Conservation (phyloP, 192 early-diverging fungal genomes). For the Piromyces sp. region DNA sequence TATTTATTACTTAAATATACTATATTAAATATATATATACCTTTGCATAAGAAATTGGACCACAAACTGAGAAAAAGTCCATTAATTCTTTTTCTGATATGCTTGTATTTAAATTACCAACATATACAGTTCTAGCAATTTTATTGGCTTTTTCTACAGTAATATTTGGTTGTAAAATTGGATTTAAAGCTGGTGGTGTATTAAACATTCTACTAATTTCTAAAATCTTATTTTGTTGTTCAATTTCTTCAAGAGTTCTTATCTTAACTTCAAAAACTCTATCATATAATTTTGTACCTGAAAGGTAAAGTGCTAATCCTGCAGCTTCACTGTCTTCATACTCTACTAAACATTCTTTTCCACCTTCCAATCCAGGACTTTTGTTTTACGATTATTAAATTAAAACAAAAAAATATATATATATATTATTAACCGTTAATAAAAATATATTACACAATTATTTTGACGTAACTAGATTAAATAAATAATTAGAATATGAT, state of each 20-base stretch:
- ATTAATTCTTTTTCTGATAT: conserved; percentile 43
- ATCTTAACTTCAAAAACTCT: conserved; percentile 22
- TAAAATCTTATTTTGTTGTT: conserved; percentile 1
- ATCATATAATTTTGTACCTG: conserved; percentile 49
- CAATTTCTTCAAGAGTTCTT: conserved; percentile 29
- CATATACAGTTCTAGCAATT: conserved; percentile 58
- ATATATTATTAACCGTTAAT: too few species aligned
- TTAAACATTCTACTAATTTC: conserved; percentile 1
- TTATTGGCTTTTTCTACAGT: conserved; percentile 47
- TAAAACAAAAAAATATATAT: not conserved
- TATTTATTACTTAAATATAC: too few species aligned
- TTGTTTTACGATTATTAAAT: not conserved
- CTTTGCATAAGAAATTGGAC: conserved; percentile 44
- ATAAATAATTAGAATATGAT: too few species aligned
- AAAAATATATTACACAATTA: too few species aligned
- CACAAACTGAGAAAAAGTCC: conserved; percentile 37
- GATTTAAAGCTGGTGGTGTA: conserved; percentile 18
- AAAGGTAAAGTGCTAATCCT: conserved; percentile 34
- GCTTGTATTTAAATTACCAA: conserved; percentile 43
- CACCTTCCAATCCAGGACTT: conserved; percentile 12
- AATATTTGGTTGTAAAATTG: conserved; percentile 2
- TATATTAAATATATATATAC: not conserved
- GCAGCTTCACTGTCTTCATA: conserved; percentile 28
- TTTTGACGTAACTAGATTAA: too few species aligned
- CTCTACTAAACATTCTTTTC: conserved; percentile 38